A percentile compares a stretch with the other conserved stretches of the same genome.
phyloP scores from a whole-genome alignment of 352 stramenopile genomes.

The Thraustochytrium striatum region DNA sequence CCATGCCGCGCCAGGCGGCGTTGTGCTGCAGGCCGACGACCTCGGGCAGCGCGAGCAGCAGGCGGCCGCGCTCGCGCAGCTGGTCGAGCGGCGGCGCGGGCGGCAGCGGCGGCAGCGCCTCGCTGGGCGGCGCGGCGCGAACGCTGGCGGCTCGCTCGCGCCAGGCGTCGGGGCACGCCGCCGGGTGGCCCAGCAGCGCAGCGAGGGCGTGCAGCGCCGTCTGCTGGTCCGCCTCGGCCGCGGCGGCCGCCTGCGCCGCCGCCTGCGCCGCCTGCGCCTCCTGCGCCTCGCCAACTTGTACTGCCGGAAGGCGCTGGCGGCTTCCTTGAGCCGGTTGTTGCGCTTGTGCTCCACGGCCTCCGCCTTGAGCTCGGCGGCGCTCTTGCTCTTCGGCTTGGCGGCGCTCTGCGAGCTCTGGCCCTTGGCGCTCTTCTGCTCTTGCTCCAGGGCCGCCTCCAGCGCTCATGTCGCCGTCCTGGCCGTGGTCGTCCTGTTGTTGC shows the following conservation, averaged over 20 bases:
- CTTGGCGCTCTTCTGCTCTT: not conserved
- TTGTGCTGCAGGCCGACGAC: too few species aligned
- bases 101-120: too few species aligned
- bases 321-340: slow-evolving; percentile 17
- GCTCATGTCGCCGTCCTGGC: slow-evolving; percentile 12
- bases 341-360: slow-evolving; percentile 20
- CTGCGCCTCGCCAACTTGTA: slow-evolving; percentile 22
- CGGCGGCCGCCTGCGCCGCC: not conserved
- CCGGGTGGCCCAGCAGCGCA: not conserved
- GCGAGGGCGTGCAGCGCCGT: not conserved
- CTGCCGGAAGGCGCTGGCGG: not conserved
- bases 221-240: not conserved
- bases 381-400: not conserved
- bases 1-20: too few species aligned
- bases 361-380: slow-evolving; percentile 13
- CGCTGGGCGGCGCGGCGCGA: not conserved
- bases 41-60: too few species aligned
- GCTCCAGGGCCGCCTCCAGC: not conserved
- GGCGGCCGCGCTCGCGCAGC: too few species aligned
- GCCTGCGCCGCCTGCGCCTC: slow-evolving; percentile 4
- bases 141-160: not conserved
- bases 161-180: not conserved
- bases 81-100: too few species aligned
- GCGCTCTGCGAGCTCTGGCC: not conserved
- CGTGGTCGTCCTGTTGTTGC: not conserved